Evolutionary conservation across 176 grass and related monocot genomes (phyloP), one percentile per base, ranked within the genome.

Genomic region (Zoysia pacifica): DNA sequence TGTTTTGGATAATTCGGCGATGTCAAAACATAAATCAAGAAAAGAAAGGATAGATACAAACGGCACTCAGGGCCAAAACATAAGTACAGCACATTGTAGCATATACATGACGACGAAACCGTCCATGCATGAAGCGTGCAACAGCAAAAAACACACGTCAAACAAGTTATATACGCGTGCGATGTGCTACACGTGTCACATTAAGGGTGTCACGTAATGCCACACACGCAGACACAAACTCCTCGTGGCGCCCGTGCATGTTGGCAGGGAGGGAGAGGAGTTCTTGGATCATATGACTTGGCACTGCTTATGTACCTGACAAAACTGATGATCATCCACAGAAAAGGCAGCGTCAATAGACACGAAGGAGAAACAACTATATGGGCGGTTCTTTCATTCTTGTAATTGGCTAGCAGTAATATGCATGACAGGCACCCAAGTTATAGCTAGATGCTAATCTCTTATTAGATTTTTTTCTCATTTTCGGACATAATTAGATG

Each of bases 211-310:
- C 16, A 15, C 43, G 15, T 45, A 16, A 45, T 67, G 75, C 19
- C 68, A 13, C 80, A 28, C 28, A 67, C 45, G 65, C 72, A 70
- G 65, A 12, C 56, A 15, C 85, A 0, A 67, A 83, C 75, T 74
- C 69, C 55, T 54, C 53, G 53, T 69, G 70, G 6, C 75, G 28
- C 28, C 28, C 14, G 70, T 70, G 72, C 54, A 20, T 44, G 53
- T 16, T 74, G 63, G 75, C 69, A 84, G 54, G 28, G 28, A 28
- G 28, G 28, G 48, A 47, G 45, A 47, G 45, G 37, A 64, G 19
- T 54, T 62, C 39, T 88, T 88, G 81, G 81, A 79, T 88, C 62
- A 47, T 53, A 46, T 63, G 74, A 45, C 28, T 67, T 12, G 35
- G 8, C 43, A 60, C 67, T 65, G 69, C 56, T 28, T 28, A 72